Conservation (phyloP, 805 yeast genomes). For the Yamadazyma scolyti region DNA sequence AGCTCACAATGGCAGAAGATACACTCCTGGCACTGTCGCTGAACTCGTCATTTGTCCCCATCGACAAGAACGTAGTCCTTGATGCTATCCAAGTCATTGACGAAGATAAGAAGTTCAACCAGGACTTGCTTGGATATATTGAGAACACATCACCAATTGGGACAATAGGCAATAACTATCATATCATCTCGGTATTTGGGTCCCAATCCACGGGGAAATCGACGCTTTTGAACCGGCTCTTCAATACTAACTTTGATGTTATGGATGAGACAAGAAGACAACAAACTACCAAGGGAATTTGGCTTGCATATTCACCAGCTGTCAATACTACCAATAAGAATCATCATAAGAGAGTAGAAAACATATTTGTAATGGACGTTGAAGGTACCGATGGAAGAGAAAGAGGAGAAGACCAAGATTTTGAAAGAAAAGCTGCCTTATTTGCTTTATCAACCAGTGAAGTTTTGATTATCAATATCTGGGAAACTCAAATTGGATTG, state of each 20-base stretch:
- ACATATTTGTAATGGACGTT: slow-evolving; percentile 86
- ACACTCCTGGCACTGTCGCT: no score
- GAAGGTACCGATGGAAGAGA: slow-evolving; percentile 99
- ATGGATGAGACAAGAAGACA: slow-evolving; percentile 86
- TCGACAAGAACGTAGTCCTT: slow-evolving; percentile 22
- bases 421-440: slow-evolving; percentile 92
- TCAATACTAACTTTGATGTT: slow-evolving; percentile 85
- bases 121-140: slow-evolving; percentile 30
- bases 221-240: slow-evolving; percentile 79
- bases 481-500: slow-evolving; percentile 97
- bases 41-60: slow-evolving; percentile 33
- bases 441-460: slow-evolving; percentile 93
- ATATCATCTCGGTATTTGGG: slow-evolving; percentile 93
- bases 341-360: slow-evolving; percentile 26
- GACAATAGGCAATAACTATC: slow-evolving; percentile 68
- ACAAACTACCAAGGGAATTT: slow-evolving; percentile 65
- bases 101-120: slow-evolving; percentile 54
- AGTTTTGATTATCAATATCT: slow-evolving; percentile 83
- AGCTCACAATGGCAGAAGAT: not conserved
- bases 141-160: slow-evolving; percentile 24
- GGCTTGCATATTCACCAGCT: slow-evolving; percentile 40
- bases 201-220: slow-evolving; percentile 97
- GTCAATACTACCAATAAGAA: slow-evolving; percentile 16
- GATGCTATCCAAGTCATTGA: slow-evolving; percentile 61
- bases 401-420: slow-evolving; percentile 97